Conservation (phyloP, 495 filamentous ascomycete species). For the Evansstolkia leycettana region DNA sequence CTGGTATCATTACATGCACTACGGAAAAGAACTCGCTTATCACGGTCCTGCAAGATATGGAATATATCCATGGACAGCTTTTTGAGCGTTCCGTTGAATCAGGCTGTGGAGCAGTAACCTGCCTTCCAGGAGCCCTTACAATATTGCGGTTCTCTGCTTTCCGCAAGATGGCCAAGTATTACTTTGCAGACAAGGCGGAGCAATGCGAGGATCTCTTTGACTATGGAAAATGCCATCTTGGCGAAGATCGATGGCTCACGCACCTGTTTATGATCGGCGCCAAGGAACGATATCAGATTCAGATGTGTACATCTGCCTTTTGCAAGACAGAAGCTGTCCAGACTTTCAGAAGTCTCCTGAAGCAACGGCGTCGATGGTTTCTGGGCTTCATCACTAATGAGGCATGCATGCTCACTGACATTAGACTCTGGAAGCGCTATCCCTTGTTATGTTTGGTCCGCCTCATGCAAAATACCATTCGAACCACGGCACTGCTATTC, state of each 20-base stretch:
- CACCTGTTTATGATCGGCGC: constrained; percentile 99
- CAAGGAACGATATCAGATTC: constrained; percentile 84
- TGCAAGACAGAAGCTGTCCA: constrained; percentile 98
- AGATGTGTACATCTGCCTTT: constrained; percentile 94
- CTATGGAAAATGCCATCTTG: constrained; percentile 88
- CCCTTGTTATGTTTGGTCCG: constrained; percentile 80
- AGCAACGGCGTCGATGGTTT: constrained; percentile 95
- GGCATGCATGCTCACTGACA: constrained; percentile 95
- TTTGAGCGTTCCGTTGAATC: constrained; percentile 97
- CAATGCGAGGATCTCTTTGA: constrained; percentile 95
- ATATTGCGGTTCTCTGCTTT: constrained; percentile 96
- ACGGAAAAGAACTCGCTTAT: constrained; percentile 81
- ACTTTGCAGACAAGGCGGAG: constrained; percentile 95
- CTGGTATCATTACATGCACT: constrained; percentile 91
- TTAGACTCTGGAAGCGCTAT: constrained; percentile 82
- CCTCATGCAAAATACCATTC: constrained; percentile 94
- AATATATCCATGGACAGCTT: constrained; percentile 94
- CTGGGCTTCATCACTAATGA: constrained; percentile 97
- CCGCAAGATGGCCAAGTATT: constrained; percentile 94
- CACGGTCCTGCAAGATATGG: constrained; percentile 92
- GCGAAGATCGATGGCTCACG: constrained; percentile 94
- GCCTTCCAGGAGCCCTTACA: constrained; percentile 86
- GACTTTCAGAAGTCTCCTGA: constrained; percentile 72
- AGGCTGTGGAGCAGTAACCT: constrained; percentile 88
- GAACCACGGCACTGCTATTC: constrained; percentile 89